Base-by-base conservation (phyloP, 345 rosid genomes). In the Linum usitatissimum region DNA sequence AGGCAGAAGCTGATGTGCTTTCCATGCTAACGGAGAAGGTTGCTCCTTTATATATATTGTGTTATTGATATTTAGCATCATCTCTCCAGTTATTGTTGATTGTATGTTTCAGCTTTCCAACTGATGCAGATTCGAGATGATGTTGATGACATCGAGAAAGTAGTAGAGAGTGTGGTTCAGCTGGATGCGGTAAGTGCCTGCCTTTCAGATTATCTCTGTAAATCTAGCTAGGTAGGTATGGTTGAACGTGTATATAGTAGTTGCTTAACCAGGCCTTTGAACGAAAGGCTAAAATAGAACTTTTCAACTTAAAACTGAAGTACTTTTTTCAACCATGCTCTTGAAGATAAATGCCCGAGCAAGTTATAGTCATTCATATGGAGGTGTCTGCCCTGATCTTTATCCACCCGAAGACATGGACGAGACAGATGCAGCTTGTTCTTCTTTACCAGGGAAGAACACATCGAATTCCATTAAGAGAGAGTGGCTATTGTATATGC, bases 341-440 rank as follows among this genome's bases (percentile, higher is more conserved):
- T 64, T 74, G 72, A 73, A 92, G 98, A 79, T 92, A 63, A 84
- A 89, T 65, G 93, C 98, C 71, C 89, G 96, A 63, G 96, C 93
- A 66, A 80, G 78, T 64, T 85, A 83, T 64, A 78, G 98, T 74
- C 82, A 78, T 69, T 84, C 91, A 45, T 87, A 77, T 72, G 89
- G 86, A 67, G 95, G 93, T 69, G 51, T 85, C 57, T 79, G 80
- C 58, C 96, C 98, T 51, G 70, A 68, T 64, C 78, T 92, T 65
- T 84, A 76, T 80, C 72, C 80, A 39, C 84, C 81, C 54, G 80
- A 79, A 69, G 70, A 81, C 57, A 68, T 60, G n/a, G 60, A 64
- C 59, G 76, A 59, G 64, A 58, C 77, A 56, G 71, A 70, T 53
- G n/a, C 73, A 6, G 34, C 73, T 51, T 73, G 62, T 67, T 62